These are phyloP conservation scores for Talaromyces pinophilus DNA, from an alignment of 2,329 filamentous ascomycete genomes.

Conservation along the genomic window DNA sequence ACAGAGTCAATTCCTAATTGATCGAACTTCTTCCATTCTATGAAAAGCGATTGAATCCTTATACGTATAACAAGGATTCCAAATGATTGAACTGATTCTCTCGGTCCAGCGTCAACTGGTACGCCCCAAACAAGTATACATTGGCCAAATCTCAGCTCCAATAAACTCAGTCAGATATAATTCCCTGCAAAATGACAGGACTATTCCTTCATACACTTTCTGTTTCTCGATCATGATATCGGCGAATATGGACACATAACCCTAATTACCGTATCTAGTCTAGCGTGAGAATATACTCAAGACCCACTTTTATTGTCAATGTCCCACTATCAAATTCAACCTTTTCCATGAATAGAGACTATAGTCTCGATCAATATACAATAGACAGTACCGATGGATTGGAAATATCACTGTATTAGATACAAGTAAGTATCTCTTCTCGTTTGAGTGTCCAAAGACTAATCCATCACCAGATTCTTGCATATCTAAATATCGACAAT, in stretches of 20 bases:
- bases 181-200: background rate
- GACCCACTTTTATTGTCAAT: background rate
- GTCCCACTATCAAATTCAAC: slow-evolving; percentile 1
- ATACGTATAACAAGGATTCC: background rate
- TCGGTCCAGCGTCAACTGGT: background rate
- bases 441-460: background rate
- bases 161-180: no score
- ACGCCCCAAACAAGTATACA: background rate
- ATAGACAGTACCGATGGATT: background rate
- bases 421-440: background rate
- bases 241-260: background rate
- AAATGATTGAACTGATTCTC: background rate
- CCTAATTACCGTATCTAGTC: background rate
- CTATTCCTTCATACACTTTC: background rate
- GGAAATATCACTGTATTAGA: background rate
- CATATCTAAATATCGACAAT: background rate
- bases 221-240: background rate
- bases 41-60: background rate
- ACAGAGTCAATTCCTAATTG: background rate
- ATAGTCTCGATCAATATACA: background rate
- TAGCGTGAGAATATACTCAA: background rate
- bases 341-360: background rate
- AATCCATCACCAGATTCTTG: background rate
- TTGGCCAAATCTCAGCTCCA: background rate
- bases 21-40: background rate